These are phyloP conservation scores for Curvularia lunata DNA, from an alignment of 2,329 filamentous ascomycete species.

Conservation along the genomic window DNA sequence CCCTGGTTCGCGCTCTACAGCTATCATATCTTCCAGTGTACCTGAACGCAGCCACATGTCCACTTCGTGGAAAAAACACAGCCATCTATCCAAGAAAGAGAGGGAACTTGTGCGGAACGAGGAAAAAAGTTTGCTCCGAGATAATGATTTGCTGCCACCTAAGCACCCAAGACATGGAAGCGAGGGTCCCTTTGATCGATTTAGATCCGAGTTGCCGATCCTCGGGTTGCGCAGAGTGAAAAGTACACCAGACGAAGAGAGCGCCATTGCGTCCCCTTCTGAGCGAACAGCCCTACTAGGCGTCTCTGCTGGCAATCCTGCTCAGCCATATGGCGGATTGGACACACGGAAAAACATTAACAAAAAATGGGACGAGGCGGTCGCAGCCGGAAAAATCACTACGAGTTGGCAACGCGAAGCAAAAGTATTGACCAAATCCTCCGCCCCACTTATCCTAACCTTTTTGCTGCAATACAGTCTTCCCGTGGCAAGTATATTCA, in stretches of 20 bases:
- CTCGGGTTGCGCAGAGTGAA: constrained; percentile 37
- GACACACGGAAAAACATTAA: constrained; percentile 56
- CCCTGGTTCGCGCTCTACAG: constrained; percentile 71
- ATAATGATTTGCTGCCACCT: constrained; percentile 64
- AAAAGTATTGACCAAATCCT: constrained; percentile 71
- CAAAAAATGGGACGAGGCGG: constrained; percentile 68
- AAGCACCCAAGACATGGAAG: constrained; percentile 54
- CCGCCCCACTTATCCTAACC: constrained; percentile 54
- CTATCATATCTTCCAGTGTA: constrained; percentile 67
- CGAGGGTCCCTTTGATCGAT: constrained; percentile 32
- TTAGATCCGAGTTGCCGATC: constrained; percentile 40
- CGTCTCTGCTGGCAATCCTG: constrained; percentile 42
- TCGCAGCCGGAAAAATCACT: constrained; percentile 78
- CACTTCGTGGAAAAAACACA: constrained; percentile 42
- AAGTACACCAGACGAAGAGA: constrained; percentile 44
- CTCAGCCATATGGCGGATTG: constrained; percentile 54
- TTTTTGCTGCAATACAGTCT: constrained; percentile 58
- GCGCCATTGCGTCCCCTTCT: constrained; percentile 27
- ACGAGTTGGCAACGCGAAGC: constrained; percentile 92
- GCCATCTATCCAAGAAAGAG: constrained; percentile 59
- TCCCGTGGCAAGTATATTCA: constrained; percentile 57
- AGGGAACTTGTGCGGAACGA: constrained; percentile 61
- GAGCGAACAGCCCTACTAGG: constrained; percentile 60
- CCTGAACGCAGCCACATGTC: constrained; percentile 44
- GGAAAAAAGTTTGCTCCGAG: constrained; percentile 63